A percentile compares a stretch with the other conserved stretches of the same genome.
These are phyloP conservation scores for Metroxylon sagu DNA, from an alignment of 176 grass and related monocot species.

Conservation along the genomic window DNA sequence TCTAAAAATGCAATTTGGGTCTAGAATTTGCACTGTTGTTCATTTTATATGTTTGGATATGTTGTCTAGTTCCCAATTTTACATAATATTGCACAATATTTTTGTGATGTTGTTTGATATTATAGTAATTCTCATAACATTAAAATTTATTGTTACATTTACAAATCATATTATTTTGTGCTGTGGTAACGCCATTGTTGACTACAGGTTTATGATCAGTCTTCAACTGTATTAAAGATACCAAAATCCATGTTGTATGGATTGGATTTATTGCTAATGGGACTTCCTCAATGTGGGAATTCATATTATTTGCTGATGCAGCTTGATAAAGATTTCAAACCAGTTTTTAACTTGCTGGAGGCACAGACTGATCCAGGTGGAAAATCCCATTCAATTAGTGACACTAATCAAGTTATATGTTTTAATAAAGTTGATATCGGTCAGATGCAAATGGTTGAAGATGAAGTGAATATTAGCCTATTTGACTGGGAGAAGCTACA, in stretches of 20 bases:
- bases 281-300: conserved; percentile 86
- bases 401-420: conserved; percentile 42
- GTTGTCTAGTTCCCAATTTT: too few species aligned
- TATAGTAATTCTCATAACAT: too few species aligned
- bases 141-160: too few species aligned
- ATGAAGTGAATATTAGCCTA: conserved; percentile 43
- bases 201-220: conserved; percentile 68
- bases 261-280: conserved; percentile 67
- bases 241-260: conserved; percentile 57
- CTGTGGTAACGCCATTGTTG: neutral
- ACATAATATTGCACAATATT: too few species aligned
- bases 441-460: conserved; percentile 56
- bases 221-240: conserved; percentile 57
- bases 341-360: conserved; percentile 81
- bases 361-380: conserved; percentile 35
- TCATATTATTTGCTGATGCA: conserved; percentile 92
- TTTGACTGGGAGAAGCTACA: conserved; percentile 57
- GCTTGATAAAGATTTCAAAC: conserved; percentile 83
- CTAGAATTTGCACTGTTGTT: too few species aligned
- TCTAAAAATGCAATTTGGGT: too few species aligned
- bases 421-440: conserved; percentile 66
- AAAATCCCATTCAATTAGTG: conserved; percentile 46
- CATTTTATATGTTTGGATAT: too few species aligned
- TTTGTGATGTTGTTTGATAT: too few species aligned
- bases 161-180: too few species aligned